phyloP scores from a whole-genome alignment of 805 yeast species.

The Pichia sporocuriosa region DNA sequence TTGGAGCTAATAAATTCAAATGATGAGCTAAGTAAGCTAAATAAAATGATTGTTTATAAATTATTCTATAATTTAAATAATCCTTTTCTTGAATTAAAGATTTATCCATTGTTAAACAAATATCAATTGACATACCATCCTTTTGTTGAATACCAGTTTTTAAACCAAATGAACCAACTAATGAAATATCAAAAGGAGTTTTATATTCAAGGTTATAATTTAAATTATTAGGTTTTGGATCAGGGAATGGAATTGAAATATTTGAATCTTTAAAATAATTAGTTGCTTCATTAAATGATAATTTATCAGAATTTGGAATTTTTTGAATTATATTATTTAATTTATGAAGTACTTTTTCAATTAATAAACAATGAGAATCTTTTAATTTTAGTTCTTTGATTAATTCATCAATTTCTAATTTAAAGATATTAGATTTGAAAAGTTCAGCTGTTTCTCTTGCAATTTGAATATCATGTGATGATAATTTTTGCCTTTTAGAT shows the following conservation, averaged over 20 bases:
- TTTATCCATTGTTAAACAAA: conserved; percentile 76
- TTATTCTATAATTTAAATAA: conserved; percentile 79
- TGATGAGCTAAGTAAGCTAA: conserved; percentile 70
- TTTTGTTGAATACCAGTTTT: conserved; percentile 69
- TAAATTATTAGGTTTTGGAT: conserved; percentile 69
- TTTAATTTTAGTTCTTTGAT: conserved; percentile 72
- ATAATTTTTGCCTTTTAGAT: conserved; percentile 27
- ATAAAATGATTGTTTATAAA: conserved; percentile 86
- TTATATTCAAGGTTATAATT: conserved; percentile 66
- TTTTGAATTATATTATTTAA: conserved; percentile 60
- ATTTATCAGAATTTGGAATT: conserved; percentile 49
- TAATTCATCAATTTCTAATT: conserved; percentile 88
- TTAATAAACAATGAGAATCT: conserved; percentile 54
- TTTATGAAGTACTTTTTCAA: conserved; percentile 72
- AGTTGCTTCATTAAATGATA: conserved; percentile 55
- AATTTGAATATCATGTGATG: conserved; percentile 80
- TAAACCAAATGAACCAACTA: conserved; percentile 86
- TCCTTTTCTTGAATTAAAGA: conserved; percentile 77
- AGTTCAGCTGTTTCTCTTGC: conserved; percentile 92
- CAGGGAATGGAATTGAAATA: conserved; percentile 73
- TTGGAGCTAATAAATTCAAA: conserved; percentile 46
- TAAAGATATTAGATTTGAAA: conserved; percentile 92
- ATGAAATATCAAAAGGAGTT: conserved; percentile 66
- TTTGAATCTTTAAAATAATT: conserved; percentile 36
- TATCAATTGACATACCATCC: conserved; percentile 62